Percentiles rank a stretch among this genome's conserved stretches.
Conservation (phyloP, 345 rosid species). For the Ricinus communis region DNA sequence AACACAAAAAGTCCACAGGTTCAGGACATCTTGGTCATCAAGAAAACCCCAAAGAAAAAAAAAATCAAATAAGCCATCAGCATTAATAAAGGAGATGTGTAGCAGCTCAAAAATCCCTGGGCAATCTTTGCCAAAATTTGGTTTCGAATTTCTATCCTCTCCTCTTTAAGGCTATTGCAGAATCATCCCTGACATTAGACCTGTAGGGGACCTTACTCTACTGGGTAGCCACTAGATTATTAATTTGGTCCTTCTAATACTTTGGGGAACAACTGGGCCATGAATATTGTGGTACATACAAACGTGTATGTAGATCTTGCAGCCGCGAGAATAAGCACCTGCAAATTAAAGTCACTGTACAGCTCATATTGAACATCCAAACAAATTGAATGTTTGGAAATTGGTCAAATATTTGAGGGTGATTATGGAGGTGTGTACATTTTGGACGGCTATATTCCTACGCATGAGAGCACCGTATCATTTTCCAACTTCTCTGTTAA, state of each 20-base stretch:
- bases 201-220: neutral
- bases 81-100: neutral
- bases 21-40: neutral
- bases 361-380: no score
- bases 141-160: no score
- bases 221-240: neutral
- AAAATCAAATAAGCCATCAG: neutral
- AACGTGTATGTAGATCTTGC: neutral
- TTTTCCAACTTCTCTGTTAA: no score
- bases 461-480: no score
- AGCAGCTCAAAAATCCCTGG: neutral
- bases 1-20: neutral
- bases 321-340: neutral
- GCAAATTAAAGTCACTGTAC: no score
- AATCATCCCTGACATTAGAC: neutral
- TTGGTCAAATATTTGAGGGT: no score
- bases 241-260: neutral
- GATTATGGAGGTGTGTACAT: no score
- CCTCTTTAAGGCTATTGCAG: neutral
- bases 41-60: neutral
- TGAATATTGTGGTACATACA: no score
- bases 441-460: no score
- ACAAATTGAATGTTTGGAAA: no score
- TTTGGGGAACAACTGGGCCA: neutral
- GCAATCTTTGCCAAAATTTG: no score